Evolutionary conservation across 805 yeast species (phyloP), one percentile per base, ranked within the genome.

Genomic region (Myxozyma nipponensis): DNA sequence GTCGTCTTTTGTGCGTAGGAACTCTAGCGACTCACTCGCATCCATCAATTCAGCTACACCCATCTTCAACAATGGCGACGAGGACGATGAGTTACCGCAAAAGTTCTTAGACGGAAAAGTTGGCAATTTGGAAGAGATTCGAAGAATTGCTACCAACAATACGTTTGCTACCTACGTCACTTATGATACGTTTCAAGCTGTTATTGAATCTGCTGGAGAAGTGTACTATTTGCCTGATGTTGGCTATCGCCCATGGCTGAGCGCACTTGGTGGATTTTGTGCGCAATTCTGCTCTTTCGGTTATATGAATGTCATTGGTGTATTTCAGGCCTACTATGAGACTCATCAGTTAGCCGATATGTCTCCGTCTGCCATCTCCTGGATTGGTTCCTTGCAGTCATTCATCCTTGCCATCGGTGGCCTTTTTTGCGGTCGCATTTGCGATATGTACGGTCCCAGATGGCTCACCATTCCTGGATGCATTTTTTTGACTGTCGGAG

Each of bases 241-340:
- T 10, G 56, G 56, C 17, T 38, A 18, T 25, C 36, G 56, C 17
- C 56, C 85, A 71, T 69, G 82, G 64, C 72, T 75, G 5, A 78
- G 80, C 0, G 65, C 76, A 0, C 48, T 77, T 15, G 84, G 84
- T 1, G 75, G 82, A 0, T 78, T 79, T 57, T 63, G 78, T 25
- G 86, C 86, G 2, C 68, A 80, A 50, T 63, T 78, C 7, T 75
- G 78, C 45, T 72, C 78, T 1, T 78, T 84, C 62, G 95, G 95
- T 1, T 59, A 84, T 28, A 52, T 50, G 56, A 54, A 54, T 35
- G 57, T 54, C 23, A 48, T 54, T 17, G 69, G 68, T 4, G 63
- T 60, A 1, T 66, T 60, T 46, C 66, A 66, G 50, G 53, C 61
- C 2, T 66, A 65, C 49, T 66, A 65, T 44, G 52, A 61, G 44